phyloP scores from a whole-genome alignment of 768 basidiomycete genomes.

The Leccinum uliginosum region DNA sequence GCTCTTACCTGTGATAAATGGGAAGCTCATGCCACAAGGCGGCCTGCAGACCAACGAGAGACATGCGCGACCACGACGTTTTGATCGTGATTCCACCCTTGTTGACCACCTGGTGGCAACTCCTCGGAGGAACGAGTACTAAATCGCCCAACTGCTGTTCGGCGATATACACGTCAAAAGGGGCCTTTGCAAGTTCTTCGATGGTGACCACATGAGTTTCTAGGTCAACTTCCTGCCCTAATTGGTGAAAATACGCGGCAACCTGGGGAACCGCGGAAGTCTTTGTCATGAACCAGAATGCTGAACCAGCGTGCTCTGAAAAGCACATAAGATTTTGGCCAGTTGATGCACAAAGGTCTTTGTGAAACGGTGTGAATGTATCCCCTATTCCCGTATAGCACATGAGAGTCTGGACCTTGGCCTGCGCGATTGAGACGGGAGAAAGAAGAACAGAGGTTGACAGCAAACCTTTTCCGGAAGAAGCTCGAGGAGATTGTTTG shows the following conservation, averaged over 20 bases:
- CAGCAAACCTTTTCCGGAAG: conserved; percentile 49
- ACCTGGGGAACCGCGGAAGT: conserved; percentile 52
- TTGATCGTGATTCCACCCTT: conserved; percentile 78
- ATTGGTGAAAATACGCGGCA: conserved; percentile 50
- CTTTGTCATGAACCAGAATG: conserved; percentile 86
- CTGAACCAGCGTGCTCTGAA: conserved; percentile 64
- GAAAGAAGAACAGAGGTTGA: neutral
- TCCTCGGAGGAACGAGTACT: conserved; percentile 75
- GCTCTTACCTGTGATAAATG: conserved; percentile 66
- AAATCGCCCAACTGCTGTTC: conserved; percentile 76
- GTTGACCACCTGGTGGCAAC: conserved; percentile 84
- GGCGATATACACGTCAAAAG: conserved; percentile 64
- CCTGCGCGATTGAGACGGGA: conserved; percentile 33
- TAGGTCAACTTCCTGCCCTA: conserved; percentile 55
- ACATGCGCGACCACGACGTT: conserved; percentile 86
- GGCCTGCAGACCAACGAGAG: conserved; percentile 50
- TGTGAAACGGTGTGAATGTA: conserved; percentile 82
- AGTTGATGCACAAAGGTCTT: conserved; percentile 78
- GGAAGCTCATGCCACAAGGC: conserved; percentile 74
- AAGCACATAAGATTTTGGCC: conserved; percentile 88
- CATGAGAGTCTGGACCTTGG: conserved; percentile 73
- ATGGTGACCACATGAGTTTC: conserved; percentile 64
- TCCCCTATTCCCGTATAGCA: conserved; percentile 80
- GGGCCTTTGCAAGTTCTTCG: conserved; percentile 59
- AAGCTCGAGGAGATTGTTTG: conserved; percentile 54